Evolutionary conservation across 495 filamentous ascomycete genomes (phyloP), one percentile per base, ranked within the genome.

Genomic region (Aspergillus egyptiacus): DNA sequence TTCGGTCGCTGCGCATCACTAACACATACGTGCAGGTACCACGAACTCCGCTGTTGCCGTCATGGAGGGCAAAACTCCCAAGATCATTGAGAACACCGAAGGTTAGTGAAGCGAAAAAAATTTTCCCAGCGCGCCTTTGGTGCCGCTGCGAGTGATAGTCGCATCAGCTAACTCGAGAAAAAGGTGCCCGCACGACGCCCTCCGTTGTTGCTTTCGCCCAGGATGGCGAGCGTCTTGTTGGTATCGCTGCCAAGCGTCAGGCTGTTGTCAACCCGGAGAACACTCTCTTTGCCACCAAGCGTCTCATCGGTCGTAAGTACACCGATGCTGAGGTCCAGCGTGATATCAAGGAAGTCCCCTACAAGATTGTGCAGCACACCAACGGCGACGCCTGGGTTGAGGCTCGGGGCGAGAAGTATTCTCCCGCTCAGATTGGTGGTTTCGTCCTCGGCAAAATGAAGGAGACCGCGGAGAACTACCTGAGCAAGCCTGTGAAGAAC

Each of bases 241-340:
- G 93, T 86, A 89, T 97, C 58, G 89, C 93, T 40, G 93, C 93
- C 54, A 98, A 98, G 82, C 91, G 93, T 64, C 93, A 98, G 72
- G 93, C 93, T 40, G 94, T 97, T 58, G 94, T 98, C 58, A 98
- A 98, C 78, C 93, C 93, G 3, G 93, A 98, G 71, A 97, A 98
- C 75, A 98, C 93, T 39, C 83, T 98, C 40, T 98, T 98, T 67
- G 93, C 93, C 71, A 98, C 93, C 51, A 98, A 98, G 85, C 89
- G 93, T 82, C 83, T 98, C 66, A 98, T 98, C 66, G 93, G 93
- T 58, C 89, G 93, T 65, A 97, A 97, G 77, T 98, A 90, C 78
- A 93, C 85, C 65, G 93, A 98, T 65, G 63, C 78, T 56, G 93
- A 98, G 78, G 89, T 95, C 31, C 93, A 98, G 79, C 86, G 91